Conservation (phyloP, 495 filamentous ascomycete genomes). For the Staphylotrichum longicolle region DNA sequence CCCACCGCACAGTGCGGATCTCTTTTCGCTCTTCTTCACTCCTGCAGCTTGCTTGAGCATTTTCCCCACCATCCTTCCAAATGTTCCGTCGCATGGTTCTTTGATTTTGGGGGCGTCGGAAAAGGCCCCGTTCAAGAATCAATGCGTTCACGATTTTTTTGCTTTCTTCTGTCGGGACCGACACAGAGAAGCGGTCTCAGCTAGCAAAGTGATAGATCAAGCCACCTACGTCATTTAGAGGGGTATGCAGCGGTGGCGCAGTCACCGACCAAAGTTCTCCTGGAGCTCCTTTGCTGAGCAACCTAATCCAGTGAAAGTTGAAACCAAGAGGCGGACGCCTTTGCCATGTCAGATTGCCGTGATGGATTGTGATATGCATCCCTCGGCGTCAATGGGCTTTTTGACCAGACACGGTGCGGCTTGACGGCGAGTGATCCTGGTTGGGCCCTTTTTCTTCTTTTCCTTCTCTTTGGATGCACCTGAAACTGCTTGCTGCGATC, state of each 20-base stretch:
- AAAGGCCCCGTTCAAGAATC: no score
- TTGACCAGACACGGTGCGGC: no score
- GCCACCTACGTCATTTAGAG: conserved; percentile 11
- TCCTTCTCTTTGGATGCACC: background rate
- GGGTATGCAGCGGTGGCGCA: no score
- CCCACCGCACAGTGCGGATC: conserved; percentile 7
- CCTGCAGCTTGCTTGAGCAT: no score
- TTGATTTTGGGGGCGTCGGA: background rate
- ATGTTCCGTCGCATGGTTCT: background rate
- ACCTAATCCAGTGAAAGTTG: no score
- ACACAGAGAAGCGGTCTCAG: background rate
- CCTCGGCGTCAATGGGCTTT: background rate
- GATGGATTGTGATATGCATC: conserved; percentile 3
- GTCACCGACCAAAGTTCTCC: no score
- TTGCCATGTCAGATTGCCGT: background rate
- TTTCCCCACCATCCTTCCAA: background rate
- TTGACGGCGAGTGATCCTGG: background rate
- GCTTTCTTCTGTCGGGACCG: background rate
- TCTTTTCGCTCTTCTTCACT: background rate
- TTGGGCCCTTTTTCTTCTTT: conserved; percentile 2
- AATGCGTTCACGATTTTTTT: background rate
- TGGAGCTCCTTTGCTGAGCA: no score
- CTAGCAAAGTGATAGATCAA: background rate
- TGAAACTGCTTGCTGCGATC: conserved; percentile 11
- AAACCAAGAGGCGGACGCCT: background rate